Percentiles rank a stretch among this genome's conserved stretches.
These are phyloP conservation scores for Teunomyces tritomae DNA, from an alignment of 805 yeast genomes.

Conservation along the genomic window DNA sequence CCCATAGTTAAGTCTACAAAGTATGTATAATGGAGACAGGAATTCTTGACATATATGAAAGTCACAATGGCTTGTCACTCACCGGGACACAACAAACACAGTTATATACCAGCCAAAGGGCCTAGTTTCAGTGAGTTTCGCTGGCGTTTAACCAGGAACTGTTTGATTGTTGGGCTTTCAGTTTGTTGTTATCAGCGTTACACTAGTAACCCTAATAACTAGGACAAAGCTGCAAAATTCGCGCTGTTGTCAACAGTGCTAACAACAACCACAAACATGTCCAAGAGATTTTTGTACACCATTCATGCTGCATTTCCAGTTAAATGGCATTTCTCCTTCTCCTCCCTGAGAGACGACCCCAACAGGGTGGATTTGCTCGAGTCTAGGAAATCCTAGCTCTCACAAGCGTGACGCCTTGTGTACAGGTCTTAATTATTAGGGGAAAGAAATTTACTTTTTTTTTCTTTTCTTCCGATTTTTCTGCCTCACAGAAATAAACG, in stretches of 20 bases:
- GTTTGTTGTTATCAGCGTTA: background rate
- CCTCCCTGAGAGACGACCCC: background rate
- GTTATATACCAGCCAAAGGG: background rate
- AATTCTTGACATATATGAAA: background rate
- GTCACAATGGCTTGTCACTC: constrained; percentile 1
- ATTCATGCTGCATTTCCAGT: background rate
- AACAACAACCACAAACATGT: background rate
- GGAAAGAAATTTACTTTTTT: background rate
- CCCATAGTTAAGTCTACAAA: constrained; percentile 5
- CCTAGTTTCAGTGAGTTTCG: background rate
- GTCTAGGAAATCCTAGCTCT: constrained; percentile 1
- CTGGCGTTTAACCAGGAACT: background rate
- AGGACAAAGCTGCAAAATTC: constrained; percentile 1
- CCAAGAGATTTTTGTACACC: background rate
- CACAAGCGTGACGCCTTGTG: background rate
- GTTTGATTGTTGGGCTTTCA: background rate
- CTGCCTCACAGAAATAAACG: background rate
- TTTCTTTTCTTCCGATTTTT: background rate
- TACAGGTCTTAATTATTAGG: background rate
- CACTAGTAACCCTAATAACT: background rate
- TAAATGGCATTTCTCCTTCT: background rate
- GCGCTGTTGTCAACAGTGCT: background rate
- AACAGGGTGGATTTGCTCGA: constrained; percentile 2
- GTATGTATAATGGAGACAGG: constrained; percentile 4
- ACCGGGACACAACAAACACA: background rate